Base-by-base conservation (phyloP, 192 early-diverging fungal genomes). In the Jimgerdemannia lactiflua region DNA sequence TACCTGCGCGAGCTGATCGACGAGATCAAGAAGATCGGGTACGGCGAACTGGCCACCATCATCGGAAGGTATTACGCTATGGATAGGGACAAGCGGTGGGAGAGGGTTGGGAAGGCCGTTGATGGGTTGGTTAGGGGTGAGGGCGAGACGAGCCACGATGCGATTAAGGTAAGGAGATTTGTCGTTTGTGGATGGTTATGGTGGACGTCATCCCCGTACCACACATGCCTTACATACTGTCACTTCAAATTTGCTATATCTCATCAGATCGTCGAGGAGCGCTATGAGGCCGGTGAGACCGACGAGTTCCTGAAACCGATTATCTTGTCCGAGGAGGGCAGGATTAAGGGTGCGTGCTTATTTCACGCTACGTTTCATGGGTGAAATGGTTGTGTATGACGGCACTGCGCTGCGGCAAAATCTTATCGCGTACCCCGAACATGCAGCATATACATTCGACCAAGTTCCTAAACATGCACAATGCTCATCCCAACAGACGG, bases 51-150 rank as follows among this genome's bases (percentile, higher is more conserved):
- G n/a, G 97, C 97, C 14, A 96, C 95, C 42, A 91, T 99, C 70
- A 86, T 91, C 10, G 98, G 98, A 40, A 92, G 98, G 67, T 99
- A 99, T 91, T 99, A 98, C 81, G 97, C 97, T 71, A 99, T 99
- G 98, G 98, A 99, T 84, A 94, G 98, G 82, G 98, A 99, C 85
- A 99, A 99, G 92, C 93, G 98, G 74, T 99, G 98, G 98, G 98
- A 99, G 89, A 91, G 98, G 70, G 80, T 99, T 68, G 91, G 97
- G 89, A 84, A 96, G 54, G 98, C 98, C 43, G 93, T 97, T 77
- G 96, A 99, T 68, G 96, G 88, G 49, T 83, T 99, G 79, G 92
- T 93, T 43, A 83, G 88, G 77, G 93, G 89, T 64, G 79, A 82
- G 71, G 92, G 98, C 80, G 95, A 96, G 79, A 89, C 90, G 81